Evolutionary conservation across 2,329 filamentous ascomycete species (phyloP).

Genomic region (Penicillium decumbens): DNA sequence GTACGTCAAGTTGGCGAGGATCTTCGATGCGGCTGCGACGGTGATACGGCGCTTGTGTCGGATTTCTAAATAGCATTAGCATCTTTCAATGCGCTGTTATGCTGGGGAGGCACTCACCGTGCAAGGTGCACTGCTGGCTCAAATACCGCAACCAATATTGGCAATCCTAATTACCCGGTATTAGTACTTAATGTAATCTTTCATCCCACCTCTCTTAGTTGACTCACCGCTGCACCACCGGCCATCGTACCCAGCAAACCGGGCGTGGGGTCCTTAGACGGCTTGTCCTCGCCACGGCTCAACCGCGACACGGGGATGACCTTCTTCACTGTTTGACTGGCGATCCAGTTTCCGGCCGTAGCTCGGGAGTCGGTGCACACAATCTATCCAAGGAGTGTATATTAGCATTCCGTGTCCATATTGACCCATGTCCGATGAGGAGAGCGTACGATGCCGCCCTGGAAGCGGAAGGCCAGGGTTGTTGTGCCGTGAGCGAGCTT

Average conservation of each 20-base stretch:
- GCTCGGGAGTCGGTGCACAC: conserved; percentile 97
- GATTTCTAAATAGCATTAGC: conserved; percentile 55
- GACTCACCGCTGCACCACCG: conserved; percentile 79
- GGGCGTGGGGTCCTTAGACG: conserved; percentile 31
- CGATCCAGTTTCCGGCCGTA: conserved; percentile 98
- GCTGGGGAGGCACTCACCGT: conserved; percentile 49
- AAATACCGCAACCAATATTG: conserved; percentile 99
- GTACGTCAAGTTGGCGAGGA: conserved; percentile 97
- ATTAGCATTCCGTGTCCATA: not conserved
- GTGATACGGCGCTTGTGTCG: conserved; percentile 98
- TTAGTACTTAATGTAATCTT: conserved; percentile 9
- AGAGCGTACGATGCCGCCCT: conserved; percentile 71
- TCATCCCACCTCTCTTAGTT: not conserved
- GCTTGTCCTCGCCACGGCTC: conserved; percentile 39
- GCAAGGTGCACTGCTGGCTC: conserved; percentile 97
- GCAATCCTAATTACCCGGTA: conserved; percentile 62
- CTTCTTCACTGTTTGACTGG: conserved; percentile 99
- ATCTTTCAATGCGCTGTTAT: not conserved
- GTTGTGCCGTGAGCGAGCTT: conserved; percentile 99
- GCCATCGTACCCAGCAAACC: conserved; percentile 92
- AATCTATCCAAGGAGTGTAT: conserved; percentile 49
- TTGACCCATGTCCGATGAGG: not conserved
- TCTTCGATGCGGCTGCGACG: conserved; percentile 94
- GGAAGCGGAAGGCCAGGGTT: conserved; percentile 94
- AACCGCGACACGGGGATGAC: conserved; percentile 61